Percentiles rank a stretch among this genome's conserved stretches.
Evolutionary conservation across 202 grass and related monocot genomes (phyloP).

Genomic region (Brachypodium distachyon): DNA sequence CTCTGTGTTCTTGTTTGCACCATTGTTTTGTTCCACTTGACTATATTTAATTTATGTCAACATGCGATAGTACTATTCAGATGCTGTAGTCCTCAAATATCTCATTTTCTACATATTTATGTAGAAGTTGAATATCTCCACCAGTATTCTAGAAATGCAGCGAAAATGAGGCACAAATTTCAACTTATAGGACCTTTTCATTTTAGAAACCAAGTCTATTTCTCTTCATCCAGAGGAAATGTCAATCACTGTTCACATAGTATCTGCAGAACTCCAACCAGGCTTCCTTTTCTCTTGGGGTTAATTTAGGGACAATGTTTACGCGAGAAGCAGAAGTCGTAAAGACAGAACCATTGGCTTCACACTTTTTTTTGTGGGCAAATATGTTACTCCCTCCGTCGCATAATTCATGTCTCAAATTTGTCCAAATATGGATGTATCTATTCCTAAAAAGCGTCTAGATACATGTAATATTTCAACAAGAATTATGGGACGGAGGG

Average conservation of each 20-base stretch:
- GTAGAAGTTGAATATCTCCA: not conserved
- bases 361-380: not conserved
- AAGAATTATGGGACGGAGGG: no score
- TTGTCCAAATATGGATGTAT: no score
- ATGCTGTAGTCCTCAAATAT: not conserved
- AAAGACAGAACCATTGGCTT: not conserved
- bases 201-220: no score
- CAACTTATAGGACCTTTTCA: not conserved
- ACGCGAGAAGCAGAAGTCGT: not conserved
- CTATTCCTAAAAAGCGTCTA: no score
- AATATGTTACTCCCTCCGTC: no score
- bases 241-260: not conserved
- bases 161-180: not conserved
- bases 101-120: not conserved
- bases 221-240: not conserved
- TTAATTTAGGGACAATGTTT: not conserved
- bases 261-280: not conserved
- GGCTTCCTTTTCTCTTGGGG: not conserved
- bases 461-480: no score
- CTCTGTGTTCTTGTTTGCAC: not conserved
- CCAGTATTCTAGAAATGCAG: not conserved
- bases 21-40: not conserved
- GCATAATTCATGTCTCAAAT: no score
- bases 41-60: not conserved
- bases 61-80: not conserved